Evolutionary conservation across 768 basidiomycete genomes (phyloP).

Genomic region (Pleurotus giganteus): DNA sequence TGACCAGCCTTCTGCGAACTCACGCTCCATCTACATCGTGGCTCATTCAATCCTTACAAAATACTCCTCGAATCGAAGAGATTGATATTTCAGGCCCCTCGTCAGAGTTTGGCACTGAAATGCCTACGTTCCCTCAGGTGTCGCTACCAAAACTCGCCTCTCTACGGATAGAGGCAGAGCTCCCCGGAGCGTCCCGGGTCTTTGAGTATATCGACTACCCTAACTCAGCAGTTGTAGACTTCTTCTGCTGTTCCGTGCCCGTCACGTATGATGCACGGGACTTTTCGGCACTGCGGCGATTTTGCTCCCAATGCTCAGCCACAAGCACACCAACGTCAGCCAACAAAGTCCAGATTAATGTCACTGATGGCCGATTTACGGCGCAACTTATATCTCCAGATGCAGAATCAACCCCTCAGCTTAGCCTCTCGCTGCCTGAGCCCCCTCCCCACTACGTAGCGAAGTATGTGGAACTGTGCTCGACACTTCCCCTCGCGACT

Average conservation of each 20-base stretch:
- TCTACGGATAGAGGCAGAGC: background rate
- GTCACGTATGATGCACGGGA: background rate
- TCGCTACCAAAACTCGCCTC: background rate
- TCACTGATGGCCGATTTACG: no score
- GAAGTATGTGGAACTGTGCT: no score
- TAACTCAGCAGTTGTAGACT: background rate
- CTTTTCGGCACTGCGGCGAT: background rate
- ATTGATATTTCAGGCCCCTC: background rate
- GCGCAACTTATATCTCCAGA: no score
- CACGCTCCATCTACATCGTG: background rate
- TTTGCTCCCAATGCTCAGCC: background rate
- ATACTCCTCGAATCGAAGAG: background rate
- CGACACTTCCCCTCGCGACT: no score
- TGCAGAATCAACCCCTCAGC: no score
- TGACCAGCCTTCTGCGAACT: no score
- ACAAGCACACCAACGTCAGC: no score
- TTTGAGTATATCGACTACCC: background rate
- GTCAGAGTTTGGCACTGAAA: background rate
- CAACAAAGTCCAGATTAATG: no score
- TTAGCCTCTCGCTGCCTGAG: no score
- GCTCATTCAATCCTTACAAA: background rate
- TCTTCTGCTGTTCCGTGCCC: no score
- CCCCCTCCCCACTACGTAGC: no score
- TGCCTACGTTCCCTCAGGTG: background rate
- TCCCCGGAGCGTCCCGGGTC: background rate